These are phyloP conservation scores for Colletotrichum lini DNA, from an alignment of 2,329 filamentous ascomycete genomes.

Conservation along the genomic window DNA sequence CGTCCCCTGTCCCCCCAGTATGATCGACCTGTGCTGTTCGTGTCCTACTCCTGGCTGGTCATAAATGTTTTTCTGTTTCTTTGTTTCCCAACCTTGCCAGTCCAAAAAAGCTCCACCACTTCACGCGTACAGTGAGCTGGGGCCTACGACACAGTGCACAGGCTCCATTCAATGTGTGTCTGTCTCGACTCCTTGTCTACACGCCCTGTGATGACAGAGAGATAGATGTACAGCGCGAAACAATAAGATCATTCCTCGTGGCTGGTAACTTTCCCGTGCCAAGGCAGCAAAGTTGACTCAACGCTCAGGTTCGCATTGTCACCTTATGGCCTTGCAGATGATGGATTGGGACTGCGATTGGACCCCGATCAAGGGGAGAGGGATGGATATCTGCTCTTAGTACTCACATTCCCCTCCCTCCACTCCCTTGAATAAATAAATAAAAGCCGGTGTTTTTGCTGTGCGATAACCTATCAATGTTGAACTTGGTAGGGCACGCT, in stretches of 20 bases:
- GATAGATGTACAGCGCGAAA: not conserved
- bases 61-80: slow-evolving; percentile 1
- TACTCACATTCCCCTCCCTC: slow-evolving; percentile 5
- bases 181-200: not conserved
- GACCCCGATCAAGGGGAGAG: slow-evolving; percentile 25
- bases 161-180: not conserved
- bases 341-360: slow-evolving; percentile 17
- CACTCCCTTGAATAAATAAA: not conserved
- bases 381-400: slow-evolving; percentile 22
- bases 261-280: not conserved
- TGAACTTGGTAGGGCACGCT: not conserved
- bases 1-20: not conserved
- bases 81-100: slow-evolving; percentile 3
- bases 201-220: not conserved
- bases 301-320: not conserved
- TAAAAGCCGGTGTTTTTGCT: not conserved
- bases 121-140: slow-evolving; percentile 23
- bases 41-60: not conserved
- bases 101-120: slow-evolving; percentile 1
- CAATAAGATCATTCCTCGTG: not conserved
- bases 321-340: not conserved
- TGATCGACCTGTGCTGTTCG: not conserved
- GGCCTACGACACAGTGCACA: not conserved
- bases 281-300: slow-evolving; percentile 12
- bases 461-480: not conserved